Evolutionary conservation across 306 rosid genomes (phyloP).

Genomic region (Fagus sylvatica): DNA sequence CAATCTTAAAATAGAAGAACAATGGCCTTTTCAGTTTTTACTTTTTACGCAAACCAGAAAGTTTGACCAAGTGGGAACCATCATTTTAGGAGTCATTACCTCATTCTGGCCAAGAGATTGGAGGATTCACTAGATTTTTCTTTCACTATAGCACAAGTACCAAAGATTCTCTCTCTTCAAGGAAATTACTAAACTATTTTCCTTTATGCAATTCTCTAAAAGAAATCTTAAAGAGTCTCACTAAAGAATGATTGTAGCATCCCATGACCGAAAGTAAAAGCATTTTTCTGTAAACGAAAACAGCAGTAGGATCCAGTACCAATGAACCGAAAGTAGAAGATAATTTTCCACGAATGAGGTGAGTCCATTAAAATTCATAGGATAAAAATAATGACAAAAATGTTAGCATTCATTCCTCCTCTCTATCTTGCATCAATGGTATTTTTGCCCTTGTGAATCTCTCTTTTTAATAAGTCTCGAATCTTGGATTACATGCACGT

Average conservation of each 20-base stretch:
- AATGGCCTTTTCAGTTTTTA: background rate
- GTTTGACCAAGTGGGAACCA: conserved; percentile 4
- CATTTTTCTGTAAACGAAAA: conserved; percentile 19
- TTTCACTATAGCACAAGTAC: conserved; percentile 8
- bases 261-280: background rate
- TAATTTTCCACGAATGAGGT: background rate
- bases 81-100: background rate
- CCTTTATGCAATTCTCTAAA: background rate
- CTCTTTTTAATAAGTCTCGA: background rate
- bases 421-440: background rate
- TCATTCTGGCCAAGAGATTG: conserved; percentile 13
- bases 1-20: background rate
- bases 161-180: conserved; percentile 13
- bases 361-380: background rate
- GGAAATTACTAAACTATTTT: background rate
- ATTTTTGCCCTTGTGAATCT: background rate
- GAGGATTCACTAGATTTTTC: conserved; percentile 18
- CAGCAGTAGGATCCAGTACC: conserved; percentile 20
- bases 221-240: background rate
- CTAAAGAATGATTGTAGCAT: too few relatives aligned
- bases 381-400: background rate
- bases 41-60: background rate
- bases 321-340: conserved; percentile 25
- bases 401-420: background rate
- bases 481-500: conserved; percentile 24